Percentiles rank a stretch among this genome's conserved stretches.
Evolutionary conservation across 768 basidiomycete genomes (phyloP).

Genomic region (Cyclocybe aegerita): DNA sequence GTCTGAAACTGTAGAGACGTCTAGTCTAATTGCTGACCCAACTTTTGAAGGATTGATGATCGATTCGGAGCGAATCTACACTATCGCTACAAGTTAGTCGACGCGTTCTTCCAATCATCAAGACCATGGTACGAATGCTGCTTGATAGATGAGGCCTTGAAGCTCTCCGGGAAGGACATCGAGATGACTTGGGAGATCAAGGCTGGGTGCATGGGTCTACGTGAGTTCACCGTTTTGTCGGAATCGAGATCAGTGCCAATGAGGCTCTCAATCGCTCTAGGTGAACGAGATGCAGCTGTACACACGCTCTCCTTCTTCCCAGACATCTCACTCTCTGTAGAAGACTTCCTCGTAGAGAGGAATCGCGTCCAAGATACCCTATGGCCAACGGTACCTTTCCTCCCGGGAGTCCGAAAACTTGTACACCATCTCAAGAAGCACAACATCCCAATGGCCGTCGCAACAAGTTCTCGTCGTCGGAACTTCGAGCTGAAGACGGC

Average conservation of each 20-base stretch:
- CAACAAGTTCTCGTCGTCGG: constrained; percentile 69
- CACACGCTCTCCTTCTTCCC: constrained; percentile 80
- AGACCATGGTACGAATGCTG: not conserved
- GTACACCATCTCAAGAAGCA: constrained; percentile 69
- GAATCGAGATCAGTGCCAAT: not conserved
- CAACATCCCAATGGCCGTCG: constrained; percentile 75
- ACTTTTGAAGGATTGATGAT: constrained; percentile 60
- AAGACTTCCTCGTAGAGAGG: constrained; percentile 58
- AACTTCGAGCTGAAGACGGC: constrained; percentile 69
- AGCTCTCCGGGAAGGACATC: constrained; percentile 66
- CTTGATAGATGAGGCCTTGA: constrained; percentile 44
- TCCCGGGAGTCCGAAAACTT: constrained; percentile 74
- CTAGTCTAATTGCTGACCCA: not conserved
- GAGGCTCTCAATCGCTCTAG: constrained; percentile 31
- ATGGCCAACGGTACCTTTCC: constrained; percentile 69
- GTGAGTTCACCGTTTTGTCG: constrained; percentile 33
- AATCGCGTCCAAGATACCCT: constrained; percentile 55
- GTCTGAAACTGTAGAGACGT: not conserved
- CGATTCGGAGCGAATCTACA: constrained; percentile 76
- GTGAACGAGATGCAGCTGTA: constrained; percentile 60
- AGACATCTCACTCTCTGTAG: constrained; percentile 60
- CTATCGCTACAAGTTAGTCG: constrained; percentile 71
- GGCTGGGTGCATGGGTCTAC: constrained; percentile 86
- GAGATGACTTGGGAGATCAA: constrained; percentile 89
- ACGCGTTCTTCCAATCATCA: constrained; percentile 3